These are phyloP conservation scores for Metschnikowia henanensis DNA, from an alignment of 805 yeast genomes.

Conservation along the genomic window DNA sequence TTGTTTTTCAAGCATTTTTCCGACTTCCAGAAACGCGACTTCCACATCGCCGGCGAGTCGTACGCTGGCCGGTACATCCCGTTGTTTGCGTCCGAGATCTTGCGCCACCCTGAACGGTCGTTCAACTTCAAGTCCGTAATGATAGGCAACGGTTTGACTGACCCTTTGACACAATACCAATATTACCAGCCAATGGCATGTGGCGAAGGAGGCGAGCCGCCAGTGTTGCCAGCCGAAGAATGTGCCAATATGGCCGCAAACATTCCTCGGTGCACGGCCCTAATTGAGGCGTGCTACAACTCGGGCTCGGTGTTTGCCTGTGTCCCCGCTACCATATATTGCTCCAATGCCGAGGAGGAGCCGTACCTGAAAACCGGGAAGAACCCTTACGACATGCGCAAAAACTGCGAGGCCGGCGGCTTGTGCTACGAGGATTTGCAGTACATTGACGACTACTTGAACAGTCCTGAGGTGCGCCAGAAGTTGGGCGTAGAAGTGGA, in stretches of 20 bases:
- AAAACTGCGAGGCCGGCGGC: slow-evolving; percentile 62
- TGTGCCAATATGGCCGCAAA: slow-evolving; percentile 63
- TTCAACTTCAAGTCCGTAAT: slow-evolving; percentile 52
- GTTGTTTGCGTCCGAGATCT: slow-evolving; percentile 77
- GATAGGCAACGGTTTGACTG: slow-evolving; percentile 93
- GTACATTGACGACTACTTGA: slow-evolving; percentile 76
- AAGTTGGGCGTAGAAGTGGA: slow-evolving; percentile 92
- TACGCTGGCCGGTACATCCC: slow-evolving; percentile 97
- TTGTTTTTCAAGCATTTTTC: slow-evolving; percentile 86
- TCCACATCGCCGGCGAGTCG: slow-evolving; percentile 93
- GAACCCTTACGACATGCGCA: slow-evolving; percentile 89
- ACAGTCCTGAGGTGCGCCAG: slow-evolving; percentile 70
- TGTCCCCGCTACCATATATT: slow-evolving; percentile 87
- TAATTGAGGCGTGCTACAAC: slow-evolving; percentile 77
- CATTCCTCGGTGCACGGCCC: slow-evolving; percentile 69
- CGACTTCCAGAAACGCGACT: slow-evolving; percentile 50
- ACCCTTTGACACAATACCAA: slow-evolving; percentile 51
- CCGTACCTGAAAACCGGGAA: slow-evolving; percentile 63
- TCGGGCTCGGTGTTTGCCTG: slow-evolving; percentile 77
- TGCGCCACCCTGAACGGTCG: slow-evolving; percentile 33
- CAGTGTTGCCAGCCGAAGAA: slow-evolving; percentile 65
- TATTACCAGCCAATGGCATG: slow-evolving; percentile 84
- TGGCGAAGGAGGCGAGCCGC: slow-evolving; percentile 79
- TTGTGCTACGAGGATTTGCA: slow-evolving; percentile 78
- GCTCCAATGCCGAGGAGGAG: slow-evolving; percentile 78